Conservation (phyloP, 768 basidiomycete genomes). For the Termitomyces sp. region DNA sequence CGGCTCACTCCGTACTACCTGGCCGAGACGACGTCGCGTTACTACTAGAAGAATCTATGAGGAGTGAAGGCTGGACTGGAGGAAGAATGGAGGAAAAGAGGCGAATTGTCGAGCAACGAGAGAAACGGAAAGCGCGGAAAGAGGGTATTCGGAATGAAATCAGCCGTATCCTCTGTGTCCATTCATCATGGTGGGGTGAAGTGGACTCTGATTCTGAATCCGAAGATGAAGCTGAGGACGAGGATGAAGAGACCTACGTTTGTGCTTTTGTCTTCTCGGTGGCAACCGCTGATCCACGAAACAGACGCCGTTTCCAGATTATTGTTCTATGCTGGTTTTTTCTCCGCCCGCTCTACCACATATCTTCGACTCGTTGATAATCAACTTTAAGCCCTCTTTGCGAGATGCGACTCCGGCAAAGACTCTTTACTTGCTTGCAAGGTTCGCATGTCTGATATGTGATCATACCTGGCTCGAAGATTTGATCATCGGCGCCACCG, state of each 20-base stretch:
- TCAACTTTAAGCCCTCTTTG: conserved; percentile 63
- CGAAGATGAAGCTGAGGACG: conserved; percentile 45
- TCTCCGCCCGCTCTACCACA: conserved; percentile 71
- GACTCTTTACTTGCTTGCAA: conserved; percentile 80
- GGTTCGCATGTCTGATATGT: conserved; percentile 90
- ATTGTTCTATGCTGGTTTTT: conserved; percentile 90
- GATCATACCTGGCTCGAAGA: conserved; percentile 92
- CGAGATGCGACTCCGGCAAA: conserved; percentile 87
- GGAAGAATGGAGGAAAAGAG: conserved; percentile 70
- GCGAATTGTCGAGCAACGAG: conserved; percentile 49
- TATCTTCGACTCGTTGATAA: conserved; percentile 80
- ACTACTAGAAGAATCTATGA: conserved; percentile 87
- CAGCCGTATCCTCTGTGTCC: conserved; percentile 48
- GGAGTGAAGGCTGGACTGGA: conserved; percentile 76
- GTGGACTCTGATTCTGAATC: conserved; percentile 34
- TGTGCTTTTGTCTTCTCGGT: conserved; percentile 25
- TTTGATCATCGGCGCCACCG: conserved; percentile 84
- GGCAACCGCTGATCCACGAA: conserved; percentile 1
- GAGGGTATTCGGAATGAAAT: conserved; percentile 55
- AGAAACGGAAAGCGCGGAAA: conserved; percentile 47
- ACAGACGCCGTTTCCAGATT: conserved; percentile 67
- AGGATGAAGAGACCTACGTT: conserved; percentile 34
- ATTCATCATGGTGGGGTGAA: conserved; percentile 62
- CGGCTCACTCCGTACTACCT: conserved; percentile 73
- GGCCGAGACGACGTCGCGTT: conserved; percentile 82